Evolutionary conservation across 768 basidiomycete genomes (phyloP).

Genomic region (Phanerodontia chrysosporium): DNA sequence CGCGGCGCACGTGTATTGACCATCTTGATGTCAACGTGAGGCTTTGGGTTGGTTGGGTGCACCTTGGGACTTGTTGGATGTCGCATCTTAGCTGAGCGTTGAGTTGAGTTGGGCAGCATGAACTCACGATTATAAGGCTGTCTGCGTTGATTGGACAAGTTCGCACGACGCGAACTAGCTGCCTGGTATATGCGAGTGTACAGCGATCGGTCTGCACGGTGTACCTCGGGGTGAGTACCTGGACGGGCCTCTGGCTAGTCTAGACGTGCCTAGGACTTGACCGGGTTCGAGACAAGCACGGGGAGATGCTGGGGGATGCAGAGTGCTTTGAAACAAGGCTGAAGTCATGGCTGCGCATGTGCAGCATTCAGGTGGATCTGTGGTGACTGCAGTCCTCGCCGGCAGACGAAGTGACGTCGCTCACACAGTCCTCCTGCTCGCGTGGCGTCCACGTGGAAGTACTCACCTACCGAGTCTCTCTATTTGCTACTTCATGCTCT

Average conservation of each 20-base stretch:
- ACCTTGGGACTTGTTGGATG: background rate
- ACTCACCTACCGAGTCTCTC: background rate
- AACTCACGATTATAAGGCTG: background rate
- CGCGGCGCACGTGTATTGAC: slow-evolving; percentile 11
- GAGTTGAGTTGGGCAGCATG: background rate
- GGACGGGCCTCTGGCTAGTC: background rate
- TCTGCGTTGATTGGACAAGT: background rate
- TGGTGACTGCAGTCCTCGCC: background rate
- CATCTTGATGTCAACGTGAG: slow-evolving; percentile 8
- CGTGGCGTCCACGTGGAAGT: background rate
- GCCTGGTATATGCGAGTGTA: background rate
- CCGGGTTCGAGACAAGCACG: background rate
- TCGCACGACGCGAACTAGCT: background rate
- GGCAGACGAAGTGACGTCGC: background rate
- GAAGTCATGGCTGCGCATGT: background rate
- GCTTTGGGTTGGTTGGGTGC: too few relatives aligned
- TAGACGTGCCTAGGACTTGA: background rate
- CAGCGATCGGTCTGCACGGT: background rate
- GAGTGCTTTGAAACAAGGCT: background rate
- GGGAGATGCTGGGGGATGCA: background rate
- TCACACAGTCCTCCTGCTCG: too few relatives aligned
- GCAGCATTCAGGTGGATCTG: background rate
- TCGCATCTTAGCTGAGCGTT: background rate
- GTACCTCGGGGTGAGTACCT: background rate
- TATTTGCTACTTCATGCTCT: too few relatives aligned